These are phyloP conservation scores for Persicaria maculosa DNA, from an alignment of 148 eudicot species.

Conservation along the genomic window DNA sequence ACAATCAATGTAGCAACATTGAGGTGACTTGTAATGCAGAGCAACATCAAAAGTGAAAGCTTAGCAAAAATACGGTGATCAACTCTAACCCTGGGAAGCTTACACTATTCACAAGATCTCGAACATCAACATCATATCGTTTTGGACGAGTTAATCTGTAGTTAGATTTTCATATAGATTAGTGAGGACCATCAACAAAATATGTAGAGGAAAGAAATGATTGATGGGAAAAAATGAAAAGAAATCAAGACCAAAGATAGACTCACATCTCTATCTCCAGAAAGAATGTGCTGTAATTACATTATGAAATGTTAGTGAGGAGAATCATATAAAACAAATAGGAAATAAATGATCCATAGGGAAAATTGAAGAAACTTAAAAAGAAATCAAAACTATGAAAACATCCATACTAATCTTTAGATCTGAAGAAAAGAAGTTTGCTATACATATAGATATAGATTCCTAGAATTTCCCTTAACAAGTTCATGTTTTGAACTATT, in stretches of 20 bases:
- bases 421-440: neutral
- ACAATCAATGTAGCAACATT: no score
- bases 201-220: neutral
- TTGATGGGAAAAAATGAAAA: slow-evolving; percentile 39
- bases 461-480: neutral
- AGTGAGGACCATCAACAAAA: neutral
- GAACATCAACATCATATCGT: no score
- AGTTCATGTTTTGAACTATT: neutral
- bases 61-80: no score
- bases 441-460: no score
- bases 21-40: no score
- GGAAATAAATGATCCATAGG: neutral
- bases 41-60: no score
- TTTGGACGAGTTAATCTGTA: no score
- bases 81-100: no score
- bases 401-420: neutral
- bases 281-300: slow-evolving; percentile 61
- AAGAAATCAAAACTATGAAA: neutral
- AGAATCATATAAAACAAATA: neutral
- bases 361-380: neutral
- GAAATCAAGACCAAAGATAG: slow-evolving; percentile 96
- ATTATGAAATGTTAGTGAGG: neutral
- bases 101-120: no score
- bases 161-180: no score
- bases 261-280: slow-evolving; percentile 77